A percentile compares a stretch with the other conserved stretches of the same genome.
Conservation (phyloP, 2,329 filamentous ascomycete species). For the Helicocarpus griseus region DNA sequence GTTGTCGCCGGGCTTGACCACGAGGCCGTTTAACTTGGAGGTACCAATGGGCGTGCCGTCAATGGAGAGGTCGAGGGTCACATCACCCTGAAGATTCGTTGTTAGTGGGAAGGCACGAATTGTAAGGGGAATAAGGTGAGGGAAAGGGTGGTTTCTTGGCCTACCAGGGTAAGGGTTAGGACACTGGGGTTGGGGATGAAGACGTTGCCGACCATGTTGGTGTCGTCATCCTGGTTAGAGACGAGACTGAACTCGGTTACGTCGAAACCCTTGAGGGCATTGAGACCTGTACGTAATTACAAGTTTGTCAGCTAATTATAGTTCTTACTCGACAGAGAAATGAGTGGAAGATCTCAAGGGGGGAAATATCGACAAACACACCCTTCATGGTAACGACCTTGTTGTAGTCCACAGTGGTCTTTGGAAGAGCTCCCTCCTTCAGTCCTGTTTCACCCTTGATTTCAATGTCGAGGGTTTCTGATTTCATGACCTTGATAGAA, state of each 20-base stretch:
- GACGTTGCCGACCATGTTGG: slow-evolving; percentile 46
- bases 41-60: slow-evolving; percentile 41
- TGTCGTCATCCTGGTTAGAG: slow-evolving; percentile 27
- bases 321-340: neutral
- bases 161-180: slow-evolving; percentile 44
- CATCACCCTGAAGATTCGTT: slow-evolving; percentile 37
- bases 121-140: neutral
- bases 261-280: slow-evolving; percentile 44
- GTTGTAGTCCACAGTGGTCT: slow-evolving; percentile 45
- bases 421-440: slow-evolving; percentile 42
- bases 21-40: slow-evolving; percentile 41
- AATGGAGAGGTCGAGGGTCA: slow-evolving; percentile 45
- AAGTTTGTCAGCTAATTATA: neutral
- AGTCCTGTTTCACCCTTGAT: slow-evolving; percentile 44
- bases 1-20: slow-evolving; percentile 47
- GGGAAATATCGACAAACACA: slow-evolving; percentile 19
- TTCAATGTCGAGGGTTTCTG: slow-evolving; percentile 41
- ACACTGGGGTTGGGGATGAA: slow-evolving; percentile 52
- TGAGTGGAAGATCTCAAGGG: neutral
- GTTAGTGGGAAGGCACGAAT: too few species aligned
- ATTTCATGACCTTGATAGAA: slow-evolving; percentile 38
- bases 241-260: slow-evolving; percentile 41
- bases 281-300: slow-evolving; percentile 40
- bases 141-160: neutral
- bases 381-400: slow-evolving; percentile 49